A percentile compares a stretch with the other conserved stretches of the same genome.
Conservation (phyloP, 495 filamentous ascomycete genomes). For the Talaromyces proteolyticus region DNA sequence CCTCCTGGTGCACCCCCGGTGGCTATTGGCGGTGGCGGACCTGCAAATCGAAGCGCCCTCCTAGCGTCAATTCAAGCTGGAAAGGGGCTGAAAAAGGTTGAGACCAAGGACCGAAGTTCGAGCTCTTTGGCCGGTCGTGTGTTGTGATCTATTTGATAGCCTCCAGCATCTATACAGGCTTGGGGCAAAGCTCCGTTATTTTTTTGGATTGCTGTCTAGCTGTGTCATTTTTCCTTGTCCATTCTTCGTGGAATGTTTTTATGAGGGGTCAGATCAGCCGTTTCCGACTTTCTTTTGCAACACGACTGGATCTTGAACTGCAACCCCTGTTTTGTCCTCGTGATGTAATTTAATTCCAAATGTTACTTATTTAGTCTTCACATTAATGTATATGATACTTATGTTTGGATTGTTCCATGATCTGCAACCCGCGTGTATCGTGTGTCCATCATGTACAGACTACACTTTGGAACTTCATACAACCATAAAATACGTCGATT, state of each 20-base stretch:
- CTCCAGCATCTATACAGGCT: background rate
- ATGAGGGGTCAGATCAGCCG: no score
- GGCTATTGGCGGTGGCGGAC: constrained; percentile 5
- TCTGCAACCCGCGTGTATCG: no score
- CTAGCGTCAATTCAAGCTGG: constrained; percentile 78
- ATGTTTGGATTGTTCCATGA: no score
- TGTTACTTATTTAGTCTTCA: background rate
- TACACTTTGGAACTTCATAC: no score
- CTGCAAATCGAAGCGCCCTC: constrained; percentile 52
- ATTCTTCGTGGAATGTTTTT: no score
- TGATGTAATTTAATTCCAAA: background rate
- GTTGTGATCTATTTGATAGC: constrained; percentile 23
- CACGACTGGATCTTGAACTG: background rate
- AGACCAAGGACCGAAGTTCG: constrained; percentile 78
- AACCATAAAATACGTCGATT: no score
- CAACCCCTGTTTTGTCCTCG: background rate
- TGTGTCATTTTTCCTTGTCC: no score
- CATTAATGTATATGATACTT: no score
- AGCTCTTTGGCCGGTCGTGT: constrained; percentile 68
- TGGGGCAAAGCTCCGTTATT: no score
- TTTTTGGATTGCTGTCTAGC: no score
- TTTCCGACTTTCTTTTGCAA: no score
- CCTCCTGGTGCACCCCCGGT: constrained; percentile 21
- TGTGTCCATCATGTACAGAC: no score
- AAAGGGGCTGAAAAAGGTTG: constrained; percentile 69